Evolutionary conservation across 1,139 yeast species (phyloP), one percentile per base, ranked within the genome.

Genomic region (Arxiozyma heterogenica): DNA sequence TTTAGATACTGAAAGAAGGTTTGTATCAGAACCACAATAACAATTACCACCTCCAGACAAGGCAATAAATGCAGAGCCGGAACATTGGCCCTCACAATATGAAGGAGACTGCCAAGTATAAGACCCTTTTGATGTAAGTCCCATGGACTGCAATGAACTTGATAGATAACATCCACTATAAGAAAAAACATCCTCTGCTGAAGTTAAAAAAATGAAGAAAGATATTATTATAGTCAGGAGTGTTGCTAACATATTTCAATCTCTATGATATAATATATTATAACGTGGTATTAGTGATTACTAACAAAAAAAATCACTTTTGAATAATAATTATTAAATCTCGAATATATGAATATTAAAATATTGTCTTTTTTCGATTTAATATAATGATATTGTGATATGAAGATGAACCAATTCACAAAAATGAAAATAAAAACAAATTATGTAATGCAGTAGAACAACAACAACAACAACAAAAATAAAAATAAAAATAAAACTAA

Each of bases 1-100:
- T 11, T 47, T 9, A 4, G 41, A 20, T 11, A 50, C 22, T 25
- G 44, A 41, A 21, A 47, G 44, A 9, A 54, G 30, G 15, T 41
- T 34, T 15, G 46, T 25, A 3, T 72, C 58, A 58, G 75, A 69
- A 38, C 87, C 89, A 69, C 91, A 84, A 64, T 77, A 83, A 63
- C 91, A 84, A 23, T 73, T 65, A 25, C 74, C 67, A 1, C 88
- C 88, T 53, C 73, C 64, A 11, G 74, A 65, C 44, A 82, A 68
- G 1, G 86, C 90, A 15, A 80, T 81, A 25, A 83, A 75, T 2
- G 81, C 71, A 55, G 71, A 75, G 21, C 71, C 69, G 5, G 78
- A 67, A 67, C 91, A 84, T 49, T 64, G 61, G 0, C 53, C 50
- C 3, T 75, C 61, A 67, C 91, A 84, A 54, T 73, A 67, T 4